A percentile compares a stretch with the other conserved stretches of the same genome.
phyloP scores from a whole-genome alignment of 2,329 filamentous ascomycete genomes.

The Paraphoma chrysanthemicola region DNA sequence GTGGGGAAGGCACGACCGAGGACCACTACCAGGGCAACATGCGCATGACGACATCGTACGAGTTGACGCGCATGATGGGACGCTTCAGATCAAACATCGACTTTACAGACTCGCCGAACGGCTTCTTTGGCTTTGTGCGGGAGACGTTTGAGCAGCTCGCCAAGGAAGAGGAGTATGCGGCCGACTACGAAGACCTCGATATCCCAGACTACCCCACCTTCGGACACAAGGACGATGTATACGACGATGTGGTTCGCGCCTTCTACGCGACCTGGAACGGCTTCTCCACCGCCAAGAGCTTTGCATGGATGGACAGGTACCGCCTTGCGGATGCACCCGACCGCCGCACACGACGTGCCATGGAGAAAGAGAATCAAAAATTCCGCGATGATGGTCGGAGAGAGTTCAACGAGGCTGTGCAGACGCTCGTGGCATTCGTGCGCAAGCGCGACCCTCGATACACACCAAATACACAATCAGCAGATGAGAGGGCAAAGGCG shows the following conservation, averaged over 20 bases:
- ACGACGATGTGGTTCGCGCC: slow-evolving; percentile 75
- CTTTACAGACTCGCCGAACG: slow-evolving; percentile 78
- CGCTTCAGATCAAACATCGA: slow-evolving; percentile 80
- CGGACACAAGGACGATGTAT: slow-evolving; percentile 75
- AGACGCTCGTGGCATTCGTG: slow-evolving; percentile 84
- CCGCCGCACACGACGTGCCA: slow-evolving; percentile 77
- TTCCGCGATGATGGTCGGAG: slow-evolving; percentile 80
- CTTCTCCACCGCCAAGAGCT: slow-evolving; percentile 85
- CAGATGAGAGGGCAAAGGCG: slow-evolving; percentile 79
- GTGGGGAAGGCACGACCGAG: slow-evolving; percentile 54
- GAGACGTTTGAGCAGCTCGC: slow-evolving; percentile 82
- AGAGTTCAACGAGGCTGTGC: slow-evolving; percentile 92
- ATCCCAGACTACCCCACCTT: slow-evolving; percentile 79
- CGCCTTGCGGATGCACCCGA: slow-evolving; percentile 86
- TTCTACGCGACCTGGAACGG: slow-evolving; percentile 85
- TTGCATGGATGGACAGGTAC: slow-evolving; percentile 89
- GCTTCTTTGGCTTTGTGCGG: slow-evolving; percentile 83
- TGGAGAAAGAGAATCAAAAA: slow-evolving; percentile 95
- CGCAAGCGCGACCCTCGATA: slow-evolving; percentile 91
- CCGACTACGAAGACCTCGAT: slow-evolving; percentile 69
- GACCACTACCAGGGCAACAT: slow-evolving; percentile 71
- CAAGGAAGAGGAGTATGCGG: slow-evolving; percentile 78
- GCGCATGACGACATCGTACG: slow-evolving; percentile 78
- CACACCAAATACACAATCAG: slow-evolving; percentile 75
- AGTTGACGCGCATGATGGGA: slow-evolving; percentile 78